Conservation (phyloP, 768 basidiomycete species). For the Tricholoma hemisulphureum region DNA sequence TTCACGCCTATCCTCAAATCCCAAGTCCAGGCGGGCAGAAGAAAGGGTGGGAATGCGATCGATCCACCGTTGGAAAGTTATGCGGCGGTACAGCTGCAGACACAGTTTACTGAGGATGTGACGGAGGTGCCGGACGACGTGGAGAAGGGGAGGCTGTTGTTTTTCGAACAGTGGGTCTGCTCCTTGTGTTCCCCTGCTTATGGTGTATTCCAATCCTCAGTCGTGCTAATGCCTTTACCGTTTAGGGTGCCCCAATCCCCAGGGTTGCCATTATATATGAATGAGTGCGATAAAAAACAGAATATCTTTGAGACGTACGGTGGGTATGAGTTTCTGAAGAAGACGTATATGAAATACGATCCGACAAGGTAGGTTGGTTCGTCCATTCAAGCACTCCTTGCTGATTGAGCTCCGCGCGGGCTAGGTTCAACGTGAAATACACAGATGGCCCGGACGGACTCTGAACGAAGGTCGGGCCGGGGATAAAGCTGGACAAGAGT, state of each 20-base stretch:
- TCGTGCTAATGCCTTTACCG: background rate
- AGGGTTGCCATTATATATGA: slow-evolving; percentile 40
- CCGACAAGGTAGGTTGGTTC: slow-evolving; percentile 35
- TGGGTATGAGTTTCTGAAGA: slow-evolving; percentile 33
- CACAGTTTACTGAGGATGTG: slow-evolving; percentile 22
- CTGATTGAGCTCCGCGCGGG: background rate
- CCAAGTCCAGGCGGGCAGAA: slow-evolving; percentile 33
- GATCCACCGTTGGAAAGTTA: slow-evolving; percentile 36
- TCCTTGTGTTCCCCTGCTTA: background rate
- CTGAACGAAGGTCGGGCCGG: background rate
- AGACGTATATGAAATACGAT: slow-evolving; percentile 44
- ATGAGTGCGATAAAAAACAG: slow-evolving; percentile 39
- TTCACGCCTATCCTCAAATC: slow-evolving; percentile 39
- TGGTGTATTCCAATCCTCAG: background rate
- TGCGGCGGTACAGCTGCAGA: slow-evolving; percentile 33
- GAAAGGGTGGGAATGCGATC: slow-evolving; percentile 38
- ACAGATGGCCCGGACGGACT: slow-evolving; percentile 31
- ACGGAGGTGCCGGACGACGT: background rate
- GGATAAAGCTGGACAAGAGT: no score
- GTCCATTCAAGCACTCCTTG: no score
- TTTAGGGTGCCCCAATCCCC: slow-evolving; percentile 35
- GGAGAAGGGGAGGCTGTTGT: background rate
- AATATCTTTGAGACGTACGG: slow-evolving; percentile 42
- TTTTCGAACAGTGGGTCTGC: slow-evolving; percentile 1
- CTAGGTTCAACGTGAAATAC: slow-evolving; percentile 36